Conservation (phyloP, 2,329 filamentous ascomycete species). For the Orbilia blumenaviensis region DNA sequence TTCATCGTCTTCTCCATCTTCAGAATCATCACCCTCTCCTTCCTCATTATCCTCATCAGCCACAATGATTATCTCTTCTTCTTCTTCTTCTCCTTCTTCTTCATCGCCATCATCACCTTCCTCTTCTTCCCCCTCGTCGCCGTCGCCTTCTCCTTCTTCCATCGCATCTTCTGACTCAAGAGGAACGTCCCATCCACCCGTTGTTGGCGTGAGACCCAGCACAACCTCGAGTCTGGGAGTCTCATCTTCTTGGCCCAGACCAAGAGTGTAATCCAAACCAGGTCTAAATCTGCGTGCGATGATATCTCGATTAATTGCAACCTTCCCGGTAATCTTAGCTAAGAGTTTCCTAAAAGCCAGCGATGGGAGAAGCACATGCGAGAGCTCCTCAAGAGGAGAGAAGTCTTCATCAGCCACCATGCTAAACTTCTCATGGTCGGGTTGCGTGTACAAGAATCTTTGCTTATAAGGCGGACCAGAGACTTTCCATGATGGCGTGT, state of each 20-base stretch:
- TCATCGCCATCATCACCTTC: conserved; percentile 58
- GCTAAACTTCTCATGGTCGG: conserved; percentile 31
- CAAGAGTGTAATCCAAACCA: conserved; percentile 90
- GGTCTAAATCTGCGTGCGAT: conserved; percentile 87
- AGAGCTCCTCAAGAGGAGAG: conserved; percentile 76
- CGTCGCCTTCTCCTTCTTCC: conserved; percentile 63
- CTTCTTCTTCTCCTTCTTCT: conserved; percentile 56
- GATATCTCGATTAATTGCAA: conserved; percentile 76
- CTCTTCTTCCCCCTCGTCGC: conserved; percentile 60
- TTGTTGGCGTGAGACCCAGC: conserved; percentile 82
- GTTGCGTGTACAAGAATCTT: conserved; percentile 82
- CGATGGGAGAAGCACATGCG: conserved; percentile 84
- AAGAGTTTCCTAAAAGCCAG: conserved; percentile 90
- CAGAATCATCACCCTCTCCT: conserved; percentile 37
- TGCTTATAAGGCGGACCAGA: conserved; percentile 94
- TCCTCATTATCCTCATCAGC: conserved; percentile 45
- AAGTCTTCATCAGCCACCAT: conserved; percentile 61
- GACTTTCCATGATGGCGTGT: conserved; percentile 73
- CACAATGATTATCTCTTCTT: conserved; percentile 42
- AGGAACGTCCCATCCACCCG: conserved; percentile 81
- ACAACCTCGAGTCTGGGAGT: conserved; percentile 86
- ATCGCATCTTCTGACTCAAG: conserved; percentile 66
- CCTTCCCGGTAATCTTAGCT: conserved; percentile 78
- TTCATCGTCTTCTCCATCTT: conserved; percentile 1
- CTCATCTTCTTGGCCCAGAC: conserved; percentile 77